Conservation (phyloP, 2,329 filamentous ascomycete species). For the Ophiognomonia clavigignenti-juglandacearum region DNA sequence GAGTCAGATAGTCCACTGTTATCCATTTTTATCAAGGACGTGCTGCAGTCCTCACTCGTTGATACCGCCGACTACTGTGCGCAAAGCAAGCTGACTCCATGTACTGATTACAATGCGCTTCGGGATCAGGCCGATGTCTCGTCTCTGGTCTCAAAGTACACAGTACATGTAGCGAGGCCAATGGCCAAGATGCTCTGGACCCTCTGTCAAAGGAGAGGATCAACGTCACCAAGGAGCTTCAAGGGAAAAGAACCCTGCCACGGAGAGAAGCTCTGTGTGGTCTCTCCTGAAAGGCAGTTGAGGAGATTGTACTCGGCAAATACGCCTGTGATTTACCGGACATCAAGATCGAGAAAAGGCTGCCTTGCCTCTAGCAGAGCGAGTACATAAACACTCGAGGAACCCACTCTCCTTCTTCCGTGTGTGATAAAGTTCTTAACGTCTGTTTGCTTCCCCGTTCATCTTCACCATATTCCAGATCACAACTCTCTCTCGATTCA, state of each 20-base stretch:
- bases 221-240: background rate
- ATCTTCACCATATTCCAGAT: background rate
- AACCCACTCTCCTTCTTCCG: conserved; percentile 13
- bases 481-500: conserved; percentile 3
- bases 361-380: conserved; percentile 1
- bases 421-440: background rate
- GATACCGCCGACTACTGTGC: background rate
- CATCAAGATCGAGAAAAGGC: background rate
- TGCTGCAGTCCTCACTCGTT: conserved; percentile 5
- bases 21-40: background rate
- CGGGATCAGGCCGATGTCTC: background rate
- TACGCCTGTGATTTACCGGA: background rate
- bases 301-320: background rate
- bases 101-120: conserved; percentile 12
- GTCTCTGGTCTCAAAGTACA: background rate
- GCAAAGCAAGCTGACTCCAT: background rate
- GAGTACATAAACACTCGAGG: conserved; percentile 11
- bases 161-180: conserved; percentile 1
- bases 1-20: conserved; percentile 13
- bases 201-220: background rate
- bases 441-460: background rate
- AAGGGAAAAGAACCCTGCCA: background rate
- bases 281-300: background rate
- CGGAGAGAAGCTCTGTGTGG: background rate
- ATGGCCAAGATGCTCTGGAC: background rate